Percentiles rank a stretch among this genome's conserved stretches.
Conservation (phyloP, 2,329 filamentous ascomycete species). For the Didymella exigua region DNA sequence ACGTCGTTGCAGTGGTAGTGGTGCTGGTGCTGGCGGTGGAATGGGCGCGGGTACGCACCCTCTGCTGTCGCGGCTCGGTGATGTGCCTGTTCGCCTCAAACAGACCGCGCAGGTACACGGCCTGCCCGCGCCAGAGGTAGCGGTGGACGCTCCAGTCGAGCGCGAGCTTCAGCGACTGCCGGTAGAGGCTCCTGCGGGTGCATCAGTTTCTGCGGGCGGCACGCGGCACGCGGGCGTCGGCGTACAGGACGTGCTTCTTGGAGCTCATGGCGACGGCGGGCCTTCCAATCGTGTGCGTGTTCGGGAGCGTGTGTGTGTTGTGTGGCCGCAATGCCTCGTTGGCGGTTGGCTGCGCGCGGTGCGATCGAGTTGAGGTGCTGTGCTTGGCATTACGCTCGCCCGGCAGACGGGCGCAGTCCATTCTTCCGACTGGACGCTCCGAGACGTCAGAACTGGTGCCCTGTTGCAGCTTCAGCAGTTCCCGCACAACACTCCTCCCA, state of each 20-base stretch:
- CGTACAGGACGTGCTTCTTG: constrained; percentile 47
- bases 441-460: constrained; percentile 36
- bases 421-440: constrained; percentile 29
- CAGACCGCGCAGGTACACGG: constrained; percentile 90
- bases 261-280: constrained; percentile 47
- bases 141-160: constrained; percentile 96
- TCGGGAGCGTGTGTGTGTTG: constrained; percentile 16
- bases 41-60: constrained; percentile 60
- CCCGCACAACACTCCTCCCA: constrained; percentile 31
- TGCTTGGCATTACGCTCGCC: constrained; percentile 27
- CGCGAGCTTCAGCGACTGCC: constrained; percentile 88
- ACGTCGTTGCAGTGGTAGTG: background rate
- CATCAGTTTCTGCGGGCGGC: constrained; percentile 36
- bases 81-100: constrained; percentile 93
- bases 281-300: constrained; percentile 21
- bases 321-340: constrained; percentile 40
- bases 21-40: background rate
- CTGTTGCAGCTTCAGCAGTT: constrained; percentile 36
- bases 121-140: constrained; percentile 92
- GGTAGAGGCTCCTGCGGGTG: constrained; percentile 72
- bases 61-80: constrained; percentile 81
- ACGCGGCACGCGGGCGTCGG: constrained; percentile 18
- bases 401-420: constrained; percentile 19
- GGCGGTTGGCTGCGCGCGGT: constrained; percentile 22
- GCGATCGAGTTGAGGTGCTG: constrained; percentile 27